Conservation (phyloP, 768 basidiomycete genomes). For the Leccinum sublutescens region DNA sequence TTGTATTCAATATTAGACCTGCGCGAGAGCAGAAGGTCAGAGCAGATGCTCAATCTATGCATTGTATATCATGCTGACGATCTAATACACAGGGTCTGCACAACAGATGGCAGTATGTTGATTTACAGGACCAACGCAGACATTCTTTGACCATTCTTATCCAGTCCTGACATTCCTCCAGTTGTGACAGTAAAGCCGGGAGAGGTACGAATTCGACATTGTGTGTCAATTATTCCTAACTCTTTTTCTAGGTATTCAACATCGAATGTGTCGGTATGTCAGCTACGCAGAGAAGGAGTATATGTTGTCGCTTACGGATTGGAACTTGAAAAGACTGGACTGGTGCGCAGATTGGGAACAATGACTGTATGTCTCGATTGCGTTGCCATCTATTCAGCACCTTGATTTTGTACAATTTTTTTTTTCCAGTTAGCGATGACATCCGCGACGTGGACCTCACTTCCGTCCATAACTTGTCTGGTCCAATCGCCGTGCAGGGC, state of each 20-base stretch:
- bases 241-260: conserved; percentile 54
- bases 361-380: conserved; percentile 49
- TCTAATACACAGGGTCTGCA: conserved; percentile 49
- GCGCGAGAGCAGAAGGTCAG: conserved; percentile 57
- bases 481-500: conserved; percentile 71
- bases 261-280: conserved; percentile 62
- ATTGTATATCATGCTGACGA: neutral
- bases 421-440: conserved; percentile 56
- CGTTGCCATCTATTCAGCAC: neutral
- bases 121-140: neutral
- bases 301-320: neutral
- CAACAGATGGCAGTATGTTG: conserved; percentile 71
- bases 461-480: conserved; percentile 72
- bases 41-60: neutral
- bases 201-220: conserved; percentile 34
- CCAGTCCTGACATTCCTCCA: conserved; percentile 64
- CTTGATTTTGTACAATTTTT: neutral
- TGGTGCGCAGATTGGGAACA: conserved; percentile 75
- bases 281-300: neutral
- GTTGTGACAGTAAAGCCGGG: conserved; percentile 61
- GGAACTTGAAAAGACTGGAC: conserved; percentile 59
- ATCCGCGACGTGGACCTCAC: conserved; percentile 62
- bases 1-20: conserved; percentile 31
- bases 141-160: neutral
- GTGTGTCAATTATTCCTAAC: neutral